phyloP scores from a whole-genome alignment of 768 basidiomycete species.

The Podaxis rugospora region DNA sequence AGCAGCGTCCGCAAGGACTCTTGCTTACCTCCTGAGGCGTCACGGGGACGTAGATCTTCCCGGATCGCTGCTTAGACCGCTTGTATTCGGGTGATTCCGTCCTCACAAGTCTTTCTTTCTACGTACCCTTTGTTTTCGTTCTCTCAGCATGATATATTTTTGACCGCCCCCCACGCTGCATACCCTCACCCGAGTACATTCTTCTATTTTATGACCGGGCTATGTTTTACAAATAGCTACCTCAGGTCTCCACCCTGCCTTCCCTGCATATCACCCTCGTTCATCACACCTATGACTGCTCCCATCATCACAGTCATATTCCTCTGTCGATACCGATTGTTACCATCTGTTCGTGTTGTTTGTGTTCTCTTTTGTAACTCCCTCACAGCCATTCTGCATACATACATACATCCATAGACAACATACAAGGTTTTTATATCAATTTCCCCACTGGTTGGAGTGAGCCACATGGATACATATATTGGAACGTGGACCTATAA shows the following conservation, averaged over 20 bases:
- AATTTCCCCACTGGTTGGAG: not conserved
- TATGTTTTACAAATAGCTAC: not conserved
- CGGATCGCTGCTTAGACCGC: constrained; percentile 4
- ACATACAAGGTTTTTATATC: constrained; percentile 4
- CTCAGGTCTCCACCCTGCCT: not conserved
- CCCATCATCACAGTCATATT: constrained; percentile 1
- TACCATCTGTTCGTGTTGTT: not conserved
- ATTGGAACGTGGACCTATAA: not conserved
- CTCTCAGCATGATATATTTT: constrained; percentile 3
- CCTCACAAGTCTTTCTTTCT: not conserved
- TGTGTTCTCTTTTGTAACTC: not conserved
- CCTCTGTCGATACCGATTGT: not conserved
- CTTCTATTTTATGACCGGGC: constrained; percentile 2
- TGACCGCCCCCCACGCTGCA: not conserved
- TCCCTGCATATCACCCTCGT: not conserved
- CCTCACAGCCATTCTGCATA: not conserved
- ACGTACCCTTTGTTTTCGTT: not conserved
- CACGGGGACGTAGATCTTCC: constrained; percentile 6
- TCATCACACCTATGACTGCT: not conserved
- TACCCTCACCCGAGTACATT: not conserved
- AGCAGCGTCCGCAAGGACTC: constrained; percentile 7
- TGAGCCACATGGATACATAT: not conserved
- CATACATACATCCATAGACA: constrained; percentile 11
- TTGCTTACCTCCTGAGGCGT: not conserved
- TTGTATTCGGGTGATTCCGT: not conserved